These are phyloP conservation scores for Bonia amplexicaulis DNA, from an alignment of 176 grass and related monocot species.

Conservation along the genomic window DNA sequence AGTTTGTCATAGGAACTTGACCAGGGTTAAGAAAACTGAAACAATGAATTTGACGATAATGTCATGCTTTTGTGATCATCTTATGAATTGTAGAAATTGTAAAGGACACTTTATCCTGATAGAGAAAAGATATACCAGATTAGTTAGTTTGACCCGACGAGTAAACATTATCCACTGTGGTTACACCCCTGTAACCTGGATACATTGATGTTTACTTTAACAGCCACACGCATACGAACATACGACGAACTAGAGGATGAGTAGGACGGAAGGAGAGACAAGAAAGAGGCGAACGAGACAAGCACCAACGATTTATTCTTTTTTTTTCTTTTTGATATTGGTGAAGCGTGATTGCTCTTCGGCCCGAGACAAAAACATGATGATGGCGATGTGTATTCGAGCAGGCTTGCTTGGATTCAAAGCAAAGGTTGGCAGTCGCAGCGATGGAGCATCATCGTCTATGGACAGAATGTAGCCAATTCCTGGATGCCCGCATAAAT, in stretches of 20 bases:
- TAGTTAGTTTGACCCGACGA: background rate
- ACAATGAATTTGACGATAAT: no score
- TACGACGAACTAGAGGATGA: background rate
- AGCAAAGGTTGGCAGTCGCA: background rate
- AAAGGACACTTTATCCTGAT: no score
- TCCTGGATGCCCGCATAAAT: slow-evolving; percentile 33
- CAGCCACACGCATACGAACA: background rate
- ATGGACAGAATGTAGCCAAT: slow-evolving; percentile 20
- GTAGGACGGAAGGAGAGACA: background rate
- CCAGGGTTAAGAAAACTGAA: no score
- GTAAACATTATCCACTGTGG: background rate
- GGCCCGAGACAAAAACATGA: slow-evolving; percentile 35
- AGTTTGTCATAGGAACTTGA: no score
- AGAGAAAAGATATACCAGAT: background rate
- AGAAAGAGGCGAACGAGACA: background rate
- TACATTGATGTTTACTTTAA: background rate
- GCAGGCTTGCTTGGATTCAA: slow-evolving; percentile 27
- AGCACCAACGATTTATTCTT: background rate
- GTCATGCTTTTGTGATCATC: no score
- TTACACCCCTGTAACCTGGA: background rate
- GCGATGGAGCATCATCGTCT: background rate
- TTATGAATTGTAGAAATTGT: no score
- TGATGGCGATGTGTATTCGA: slow-evolving; percentile 16
- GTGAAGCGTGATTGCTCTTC: background rate
- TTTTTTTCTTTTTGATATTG: background rate